Percentiles rank a stretch among this genome's conserved stretches.
Conservation (phyloP, 768 basidiomycete genomes). For the Russula brevipes region DNA sequence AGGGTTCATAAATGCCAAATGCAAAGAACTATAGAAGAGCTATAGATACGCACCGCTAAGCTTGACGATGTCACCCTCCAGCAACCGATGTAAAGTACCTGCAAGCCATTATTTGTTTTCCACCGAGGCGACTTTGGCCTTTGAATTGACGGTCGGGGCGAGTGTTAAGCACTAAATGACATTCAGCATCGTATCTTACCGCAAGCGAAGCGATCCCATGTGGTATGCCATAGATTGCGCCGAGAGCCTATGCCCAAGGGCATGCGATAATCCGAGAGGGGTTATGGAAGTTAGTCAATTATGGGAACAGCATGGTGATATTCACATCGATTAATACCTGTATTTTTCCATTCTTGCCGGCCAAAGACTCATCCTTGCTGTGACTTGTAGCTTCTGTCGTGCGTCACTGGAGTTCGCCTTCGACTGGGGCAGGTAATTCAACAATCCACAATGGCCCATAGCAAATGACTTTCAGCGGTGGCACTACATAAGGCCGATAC, state of each 20-base stretch:
- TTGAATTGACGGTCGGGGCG: slow-evolving; percentile 54
- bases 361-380: slow-evolving; percentile 80
- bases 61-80: slow-evolving; percentile 56
- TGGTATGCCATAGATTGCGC: slow-evolving; percentile 67
- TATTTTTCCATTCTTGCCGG: slow-evolving; percentile 54
- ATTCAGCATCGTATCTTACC: slow-evolving; percentile 36
- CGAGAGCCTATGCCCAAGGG: slow-evolving; percentile 68
- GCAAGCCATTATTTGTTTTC: slow-evolving; percentile 61
- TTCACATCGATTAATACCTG: slow-evolving; percentile 34
- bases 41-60: slow-evolving; percentile 45
- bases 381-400: slow-evolving; percentile 66
- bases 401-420: slow-evolving; percentile 53
- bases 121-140: slow-evolving; percentile 52
- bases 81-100: slow-evolving; percentile 49
- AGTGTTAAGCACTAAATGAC: slow-evolving; percentile 61
- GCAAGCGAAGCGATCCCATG: slow-evolving; percentile 68
- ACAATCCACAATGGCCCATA: slow-evolving; percentile 68
- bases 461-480: slow-evolving; percentile 58
- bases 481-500: slow-evolving; percentile 50
- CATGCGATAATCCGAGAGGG: slow-evolving; percentile 68
- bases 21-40: slow-evolving; percentile 4
- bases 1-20: background rate
- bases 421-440: slow-evolving; percentile 63
- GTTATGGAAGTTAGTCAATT: slow-evolving; percentile 31
- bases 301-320: background rate